phyloP scores from a whole-genome alignment of 2,329 filamentous ascomycete genomes.

The Botryotinia globosa region DNA sequence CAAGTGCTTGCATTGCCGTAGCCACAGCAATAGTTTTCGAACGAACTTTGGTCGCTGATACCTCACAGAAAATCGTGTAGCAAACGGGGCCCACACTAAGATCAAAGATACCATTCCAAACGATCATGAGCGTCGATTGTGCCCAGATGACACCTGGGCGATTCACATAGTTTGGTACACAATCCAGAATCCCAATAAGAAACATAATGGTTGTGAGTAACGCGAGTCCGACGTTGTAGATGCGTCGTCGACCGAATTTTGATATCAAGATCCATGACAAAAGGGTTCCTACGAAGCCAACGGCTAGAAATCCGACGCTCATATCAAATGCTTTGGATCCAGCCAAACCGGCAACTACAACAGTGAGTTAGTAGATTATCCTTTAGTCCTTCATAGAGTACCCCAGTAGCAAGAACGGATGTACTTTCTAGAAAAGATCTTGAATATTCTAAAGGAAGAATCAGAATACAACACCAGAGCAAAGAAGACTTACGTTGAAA shows the following conservation, averaged over 20 bases:
- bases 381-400: neutral
- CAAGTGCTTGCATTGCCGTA: constrained; percentile 27
- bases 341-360: constrained; percentile 55
- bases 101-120: constrained; percentile 31
- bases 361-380: neutral
- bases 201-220: constrained; percentile 54
- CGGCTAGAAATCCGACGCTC: constrained; percentile 60
- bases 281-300: constrained; percentile 60
- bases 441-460: neutral
- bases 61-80: constrained; percentile 45
- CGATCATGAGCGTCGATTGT: constrained; percentile 26
- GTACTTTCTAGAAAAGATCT: neutral
- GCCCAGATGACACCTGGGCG: constrained; percentile 27
- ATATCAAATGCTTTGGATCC: constrained; percentile 56
- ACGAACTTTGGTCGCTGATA: constrained; percentile 45
- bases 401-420: neutral
- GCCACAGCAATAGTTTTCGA: constrained; percentile 31
- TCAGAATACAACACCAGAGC: neutral
- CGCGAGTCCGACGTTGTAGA: constrained; percentile 58
- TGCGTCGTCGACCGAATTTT: constrained; percentile 59
- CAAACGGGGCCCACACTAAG: constrained; percentile 40
- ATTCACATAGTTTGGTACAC: constrained; percentile 38
- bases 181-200: constrained; percentile 41
- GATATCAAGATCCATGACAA: constrained; percentile 63
- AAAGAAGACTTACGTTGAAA: constrained; percentile 42